These are phyloP conservation scores for Coemansia erecta DNA, from an alignment of 192 early-diverging fungal genomes.

Conservation along the genomic window DNA sequence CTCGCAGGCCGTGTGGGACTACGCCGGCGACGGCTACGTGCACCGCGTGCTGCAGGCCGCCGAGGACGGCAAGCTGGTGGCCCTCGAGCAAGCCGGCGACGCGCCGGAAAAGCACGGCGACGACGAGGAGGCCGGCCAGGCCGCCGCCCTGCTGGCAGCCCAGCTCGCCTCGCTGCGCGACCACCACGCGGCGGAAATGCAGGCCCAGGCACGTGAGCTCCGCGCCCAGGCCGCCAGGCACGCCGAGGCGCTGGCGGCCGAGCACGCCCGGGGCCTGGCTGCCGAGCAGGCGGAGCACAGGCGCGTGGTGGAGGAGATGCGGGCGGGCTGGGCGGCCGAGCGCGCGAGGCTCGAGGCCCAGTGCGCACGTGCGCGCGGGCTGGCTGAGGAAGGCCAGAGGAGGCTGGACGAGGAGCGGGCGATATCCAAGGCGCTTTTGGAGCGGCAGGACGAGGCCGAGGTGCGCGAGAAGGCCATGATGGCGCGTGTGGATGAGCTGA, in stretches of 20 bases:
- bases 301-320: slow-evolving; percentile 25
- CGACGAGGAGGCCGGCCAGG: slow-evolving; percentile 81
- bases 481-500: slow-evolving; percentile 62
- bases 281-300: too few relatives aligned
- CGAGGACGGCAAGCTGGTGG: slow-evolving; percentile 89
- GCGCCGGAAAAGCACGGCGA: slow-evolving; percentile 66
- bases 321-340: slow-evolving; percentile 32
- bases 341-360: slow-evolving; percentile 58
- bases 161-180: slow-evolving; percentile 86
- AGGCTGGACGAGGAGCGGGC: slow-evolving; percentile 54
- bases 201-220: slow-evolving; percentile 59
- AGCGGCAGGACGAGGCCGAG: slow-evolving; percentile 66
- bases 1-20: slow-evolving; percentile 98
- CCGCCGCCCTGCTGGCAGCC: slow-evolving; percentile 71
- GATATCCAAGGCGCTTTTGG: slow-evolving; percentile 51
- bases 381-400: slow-evolving; percentile 71
- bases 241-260: slow-evolving; percentile 4
- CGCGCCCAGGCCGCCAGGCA: slow-evolving; percentile 52
- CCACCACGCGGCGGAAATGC: slow-evolving; percentile 76
- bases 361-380: slow-evolving; percentile 54
- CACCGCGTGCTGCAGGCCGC: slow-evolving; percentile 93
- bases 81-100: slow-evolving; percentile 55
- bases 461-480: slow-evolving; percentile 58
- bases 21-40: slow-evolving; percentile 94
- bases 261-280: too few relatives aligned